Evolutionary conservation across 768 basidiomycete species (phyloP).

Genomic region (Tulasnella sp.): DNA sequence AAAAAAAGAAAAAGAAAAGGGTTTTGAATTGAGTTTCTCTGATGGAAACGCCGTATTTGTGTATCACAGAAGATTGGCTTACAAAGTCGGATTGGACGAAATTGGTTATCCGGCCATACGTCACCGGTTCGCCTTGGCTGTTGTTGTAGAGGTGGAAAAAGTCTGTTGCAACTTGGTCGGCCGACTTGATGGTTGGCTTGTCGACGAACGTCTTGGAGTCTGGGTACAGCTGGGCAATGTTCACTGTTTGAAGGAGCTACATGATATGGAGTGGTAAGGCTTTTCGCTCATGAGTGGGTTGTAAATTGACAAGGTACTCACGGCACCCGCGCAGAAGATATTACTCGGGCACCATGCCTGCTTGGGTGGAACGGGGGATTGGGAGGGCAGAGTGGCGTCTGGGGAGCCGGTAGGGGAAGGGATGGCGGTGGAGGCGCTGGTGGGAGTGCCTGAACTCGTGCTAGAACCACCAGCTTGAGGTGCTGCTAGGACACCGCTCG

Average conservation of each 20-base stretch:
- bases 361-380: constrained; percentile 57
- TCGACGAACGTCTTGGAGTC: constrained; percentile 91
- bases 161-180: constrained; percentile 64
- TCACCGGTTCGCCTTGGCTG: constrained; percentile 36
- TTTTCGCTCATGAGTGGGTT: neutral
- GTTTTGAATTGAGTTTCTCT: too few species aligned
- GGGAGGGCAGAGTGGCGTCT: constrained; percentile 45
- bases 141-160: constrained; percentile 42
- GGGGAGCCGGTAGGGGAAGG: constrained; percentile 11
- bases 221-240: constrained; percentile 64
- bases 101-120: constrained; percentile 58
- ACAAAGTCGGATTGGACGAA: constrained; percentile 73
- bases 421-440: constrained; percentile 21
- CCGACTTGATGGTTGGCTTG: constrained; percentile 69
- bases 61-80: constrained; percentile 24
- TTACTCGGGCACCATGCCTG: constrained; percentile 73
- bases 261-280: neutral
- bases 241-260: constrained; percentile 82
- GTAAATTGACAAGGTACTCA: constrained; percentile 38
- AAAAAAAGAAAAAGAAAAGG: too few species aligned
- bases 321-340: constrained; percentile 77
- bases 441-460: constrained; percentile 26
- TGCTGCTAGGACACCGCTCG: neutral
- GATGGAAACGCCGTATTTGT: too few species aligned
- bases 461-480: neutral